Evolutionary conservation across 192 early-diverging fungal species (phyloP).

Genomic region (Coemansia sp.): DNA sequence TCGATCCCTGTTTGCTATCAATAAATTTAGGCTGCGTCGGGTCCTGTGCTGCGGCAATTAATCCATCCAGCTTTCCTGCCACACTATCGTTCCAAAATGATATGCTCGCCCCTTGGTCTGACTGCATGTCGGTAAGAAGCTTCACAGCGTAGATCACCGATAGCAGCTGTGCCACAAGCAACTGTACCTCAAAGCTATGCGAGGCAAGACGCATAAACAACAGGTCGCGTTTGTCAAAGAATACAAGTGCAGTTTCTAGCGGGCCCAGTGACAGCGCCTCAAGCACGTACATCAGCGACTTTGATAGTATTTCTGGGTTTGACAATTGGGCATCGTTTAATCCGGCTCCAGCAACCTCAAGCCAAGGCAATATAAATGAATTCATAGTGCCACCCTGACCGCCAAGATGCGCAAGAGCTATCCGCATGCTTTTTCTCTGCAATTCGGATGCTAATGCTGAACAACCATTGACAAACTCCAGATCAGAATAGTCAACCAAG

Average conservation of each 20-base stretch:
- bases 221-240: conserved; percentile 19
- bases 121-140: conserved; percentile 13
- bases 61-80: conserved; percentile 5
- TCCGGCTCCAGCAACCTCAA: conserved; percentile 10
- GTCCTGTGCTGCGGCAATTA: conserved; percentile 9
- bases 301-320: conserved; percentile 15
- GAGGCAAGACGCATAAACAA: conserved; percentile 17
- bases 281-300: conserved; percentile 30
- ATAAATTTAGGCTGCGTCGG: conserved; percentile 26
- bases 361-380: conserved; percentile 14
- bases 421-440: conserved; percentile 24
- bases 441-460: conserved; percentile 22
- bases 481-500: conserved; percentile 5
- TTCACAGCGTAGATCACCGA: conserved; percentile 22
- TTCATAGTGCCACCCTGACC: not conserved
- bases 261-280: conserved; percentile 35
- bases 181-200: conserved; percentile 19
- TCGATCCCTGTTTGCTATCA: conserved; percentile 66
- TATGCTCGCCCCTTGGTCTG: not conserved
- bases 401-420: conserved; percentile 13
- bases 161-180: conserved; percentile 22
- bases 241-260: conserved; percentile 7
- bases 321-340: not conserved
- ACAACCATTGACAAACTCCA: conserved; percentile 27
- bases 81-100: conserved; percentile 26